phyloP scores from a whole-genome alignment of 1,284 basidiomycete species.

The Ceratobasidium sp. region DNA sequence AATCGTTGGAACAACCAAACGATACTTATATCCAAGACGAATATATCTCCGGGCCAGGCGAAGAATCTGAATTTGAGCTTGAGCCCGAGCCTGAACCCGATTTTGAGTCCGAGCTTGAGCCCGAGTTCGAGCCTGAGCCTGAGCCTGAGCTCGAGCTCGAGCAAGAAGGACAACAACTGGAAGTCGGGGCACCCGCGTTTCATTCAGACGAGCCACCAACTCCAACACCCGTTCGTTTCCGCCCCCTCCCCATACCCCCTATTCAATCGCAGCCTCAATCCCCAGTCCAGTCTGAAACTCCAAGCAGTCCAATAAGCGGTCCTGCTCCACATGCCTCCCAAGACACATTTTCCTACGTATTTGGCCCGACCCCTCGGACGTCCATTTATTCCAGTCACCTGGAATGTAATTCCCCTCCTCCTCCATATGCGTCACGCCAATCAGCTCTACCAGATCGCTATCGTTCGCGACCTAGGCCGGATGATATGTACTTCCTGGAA shows the following conservation, averaged over 20 bases:
- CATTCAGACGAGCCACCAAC: neutral
- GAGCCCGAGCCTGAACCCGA: too few species aligned
- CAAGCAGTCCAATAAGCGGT: neutral
- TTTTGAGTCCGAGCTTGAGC: neutral
- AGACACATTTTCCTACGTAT: conserved; percentile 28
- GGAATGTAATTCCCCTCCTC: conserved; percentile 5
- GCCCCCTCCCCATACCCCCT: conserved; percentile 10
- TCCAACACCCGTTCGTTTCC: neutral
- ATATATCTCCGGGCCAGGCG: neutral
- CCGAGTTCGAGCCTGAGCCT: neutral
- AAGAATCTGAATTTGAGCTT: neutral
- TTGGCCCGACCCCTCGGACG: conserved; percentile 15
- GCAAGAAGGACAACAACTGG: too few species aligned
- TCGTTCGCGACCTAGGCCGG: neutral
- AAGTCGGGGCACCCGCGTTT: too few species aligned
- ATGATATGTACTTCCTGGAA: neutral
- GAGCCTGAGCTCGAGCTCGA: neutral
- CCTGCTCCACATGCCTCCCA: conserved; percentile 16
- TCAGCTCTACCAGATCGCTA: conserved; percentile 8
- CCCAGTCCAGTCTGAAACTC: neutral
- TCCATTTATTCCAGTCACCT: neutral
- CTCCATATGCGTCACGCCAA: conserved; percentile 28
- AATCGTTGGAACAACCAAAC: neutral
- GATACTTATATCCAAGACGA: neutral
- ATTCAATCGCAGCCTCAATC: neutral